Evolutionary conservation across 2,329 filamentous ascomycete species (phyloP), one percentile per base, ranked within the genome.

Genomic region (Pseudogymnoascus sp.): DNA sequence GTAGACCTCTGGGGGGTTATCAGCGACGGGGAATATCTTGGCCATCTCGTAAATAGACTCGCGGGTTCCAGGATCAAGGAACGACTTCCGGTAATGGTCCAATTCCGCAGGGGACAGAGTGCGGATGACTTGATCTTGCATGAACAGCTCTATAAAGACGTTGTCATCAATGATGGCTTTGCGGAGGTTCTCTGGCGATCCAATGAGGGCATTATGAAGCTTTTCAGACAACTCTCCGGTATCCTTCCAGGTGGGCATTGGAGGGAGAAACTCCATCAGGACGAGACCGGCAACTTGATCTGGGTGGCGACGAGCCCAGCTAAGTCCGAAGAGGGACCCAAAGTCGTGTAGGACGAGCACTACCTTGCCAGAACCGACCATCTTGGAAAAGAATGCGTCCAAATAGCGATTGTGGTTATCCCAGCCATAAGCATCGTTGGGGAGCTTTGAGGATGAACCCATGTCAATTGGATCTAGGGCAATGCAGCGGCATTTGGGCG

Each of bases 231-330:
- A 23, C n/a, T n/a, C 59, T 25, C 33, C 33, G 11, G 38, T 38
- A 33, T 60, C 59, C 8, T 40, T 60, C 59, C 25, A 37, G 28
- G 25, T 33, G 4, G 14, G 21, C 25, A 25, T 37, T 23, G 59
- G 59, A 10, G 25, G 33, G 12, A 60, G 25, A 16, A 60, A 60
- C 59, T 60, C 59, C 59, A 60, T 60, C 11, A 60, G 25, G 8
- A 60, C 59, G 25, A 60, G 33, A 5, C 59, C 59, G 7, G 33
- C 33, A 60, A 60, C 18, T 5, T 40, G 59, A 1, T 31, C 14
- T 14, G 25, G 14, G 25, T 60, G 25, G 7, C 18, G 25, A n/a
- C 25, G 33, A 25, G 59, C 59, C 59, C 59, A 60, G 33, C 42
- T 40, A 18, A 60, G 38, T 31, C 59, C 59, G 7, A 60, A 40